Evolutionary conservation across 2,329 filamentous ascomycete species (phyloP).

Genomic region (Xylaria hypoxylon): DNA sequence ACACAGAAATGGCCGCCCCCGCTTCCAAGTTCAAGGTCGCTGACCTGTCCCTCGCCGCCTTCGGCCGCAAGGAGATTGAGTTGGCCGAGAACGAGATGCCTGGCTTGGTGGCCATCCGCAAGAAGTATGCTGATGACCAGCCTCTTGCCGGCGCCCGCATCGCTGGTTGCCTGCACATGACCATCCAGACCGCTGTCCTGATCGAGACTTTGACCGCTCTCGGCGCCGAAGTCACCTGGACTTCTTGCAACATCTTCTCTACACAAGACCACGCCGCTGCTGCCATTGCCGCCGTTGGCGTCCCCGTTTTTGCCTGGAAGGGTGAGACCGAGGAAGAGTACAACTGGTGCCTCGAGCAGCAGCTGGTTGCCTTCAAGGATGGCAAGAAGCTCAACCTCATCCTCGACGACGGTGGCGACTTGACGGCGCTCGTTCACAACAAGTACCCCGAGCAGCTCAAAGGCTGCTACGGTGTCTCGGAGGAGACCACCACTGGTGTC

Average conservation of each 20-base stretch:
- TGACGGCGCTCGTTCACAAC: constrained; percentile 94
- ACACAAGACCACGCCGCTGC: constrained; percentile 98
- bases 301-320: constrained; percentile 84
- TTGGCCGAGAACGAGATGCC: constrained; percentile 97
- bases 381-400: constrained; percentile 97
- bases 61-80: constrained; percentile 99
- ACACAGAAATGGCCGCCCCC: constrained; percentile 74
- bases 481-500: constrained; percentile 99
- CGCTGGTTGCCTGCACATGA: constrained; percentile 99
- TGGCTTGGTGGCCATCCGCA: constrained; percentile 93
- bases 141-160: constrained; percentile 94
- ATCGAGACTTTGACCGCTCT: constrained; percentile 97
- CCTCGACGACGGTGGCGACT: constrained; percentile 97
- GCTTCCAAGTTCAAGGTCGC: constrained; percentile 98
- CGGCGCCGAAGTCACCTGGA: constrained; percentile 98
- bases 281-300: constrained; percentile 92
- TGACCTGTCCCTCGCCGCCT: constrained; percentile 96
- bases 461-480: constrained; percentile 97
- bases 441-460: constrained; percentile 99
- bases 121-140: constrained; percentile 92
- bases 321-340: constrained; percentile 99
- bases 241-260: constrained; percentile 99
- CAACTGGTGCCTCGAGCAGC: constrained; percentile 99
- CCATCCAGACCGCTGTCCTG: constrained; percentile 98
- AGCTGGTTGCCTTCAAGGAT: constrained; percentile 96